Base-by-base conservation (phyloP, 75 land plant species). In the Isoetes taiwanensis region DNA sequence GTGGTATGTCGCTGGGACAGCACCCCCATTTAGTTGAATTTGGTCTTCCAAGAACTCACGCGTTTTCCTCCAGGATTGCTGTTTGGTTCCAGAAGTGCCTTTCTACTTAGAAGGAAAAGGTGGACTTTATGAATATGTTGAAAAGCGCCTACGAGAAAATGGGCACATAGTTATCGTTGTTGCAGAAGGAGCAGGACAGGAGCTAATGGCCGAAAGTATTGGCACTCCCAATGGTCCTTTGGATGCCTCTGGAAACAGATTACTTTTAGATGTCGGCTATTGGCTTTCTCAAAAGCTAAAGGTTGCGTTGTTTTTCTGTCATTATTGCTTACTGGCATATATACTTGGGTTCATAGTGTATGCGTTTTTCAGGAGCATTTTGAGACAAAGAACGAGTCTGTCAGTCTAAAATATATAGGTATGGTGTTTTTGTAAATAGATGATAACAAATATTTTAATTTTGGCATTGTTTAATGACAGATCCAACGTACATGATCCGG, bases 401-500 rank as follows among this genome's bases (percentile, higher is more conserved):
- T 81, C n/a, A 80, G 70, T 61, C 57, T 79, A 65, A 82, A 82
- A 54, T 82, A 82, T 23, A 82, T 82, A 41, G 85, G 85, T 82
- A 78, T n/a, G n/a, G n/a, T n/a, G n/a, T n/a, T n/a, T n/a, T n/a
- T n/a, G n/a, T n/a, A n/a, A n/a, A n/a, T n/a, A n/a, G n/a, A n/a
- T n/a, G n/a, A n/a, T n/a, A n/a, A n/a, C n/a, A n/a, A n/a, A n/a
- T n/a, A n/a, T n/a, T n/a, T n/a, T n/a, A n/a, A 61, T 61, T 37
- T 56, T 57, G 3, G 19, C 12, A 34, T 2, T 33, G 43, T 54
- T 26, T 64, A 58, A n/a, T n/a, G n/a, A 39, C 80, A 89, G 96
- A 89, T 75, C 96, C 96, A 1, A 89, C 96, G 1, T 89, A 89
- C 62, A 89, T 89, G 96, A 81, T 89, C 26, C 81, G 96, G 23